Percentiles rank a stretch among this genome's conserved stretches.
Conservation (phyloP, 2,329 filamentous ascomycete genomes). For the Cordyceps farinosa region DNA sequence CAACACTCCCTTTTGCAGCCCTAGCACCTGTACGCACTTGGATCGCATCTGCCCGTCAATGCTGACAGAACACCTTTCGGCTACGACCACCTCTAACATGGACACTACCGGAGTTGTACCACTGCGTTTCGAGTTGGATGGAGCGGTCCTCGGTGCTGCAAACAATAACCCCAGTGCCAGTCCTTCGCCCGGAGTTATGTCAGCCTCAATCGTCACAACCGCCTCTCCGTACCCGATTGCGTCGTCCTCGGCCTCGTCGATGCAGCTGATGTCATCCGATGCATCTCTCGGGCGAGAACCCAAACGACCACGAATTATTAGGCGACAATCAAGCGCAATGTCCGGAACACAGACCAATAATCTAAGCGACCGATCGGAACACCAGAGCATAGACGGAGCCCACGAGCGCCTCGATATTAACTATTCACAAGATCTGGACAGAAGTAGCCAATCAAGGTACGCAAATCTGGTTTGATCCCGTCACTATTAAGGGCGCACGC, state of each 20-base stretch:
- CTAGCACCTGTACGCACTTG: neutral
- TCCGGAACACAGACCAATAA: neutral
- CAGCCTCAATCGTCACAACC: neutral
- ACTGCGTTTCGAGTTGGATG: neutral
- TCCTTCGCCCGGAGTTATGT: neutral
- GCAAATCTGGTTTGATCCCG: neutral
- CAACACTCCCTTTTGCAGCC: slow-evolving; percentile 1
- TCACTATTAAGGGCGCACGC: neutral
- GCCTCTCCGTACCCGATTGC: neutral
- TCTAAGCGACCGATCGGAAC: neutral
- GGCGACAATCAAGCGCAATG: neutral
- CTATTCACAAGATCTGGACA: neutral
- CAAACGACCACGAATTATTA: neutral
- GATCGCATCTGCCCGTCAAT: neutral
- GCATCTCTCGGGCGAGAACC: neutral
- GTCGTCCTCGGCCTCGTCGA: neutral
- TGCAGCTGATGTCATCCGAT: neutral
- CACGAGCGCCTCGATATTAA: neutral
- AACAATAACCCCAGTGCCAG: neutral
- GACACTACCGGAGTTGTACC: neutral
- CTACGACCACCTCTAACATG: neutral
- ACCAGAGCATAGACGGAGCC: neutral
- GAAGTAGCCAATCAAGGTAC: slow-evolving; percentile 6
- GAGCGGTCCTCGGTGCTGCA: neutral
- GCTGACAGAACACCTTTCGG: neutral